Evolutionary conservation across 2,329 filamentous ascomycete species (phyloP).

Genomic region (Sporothrix humicola): DNA sequence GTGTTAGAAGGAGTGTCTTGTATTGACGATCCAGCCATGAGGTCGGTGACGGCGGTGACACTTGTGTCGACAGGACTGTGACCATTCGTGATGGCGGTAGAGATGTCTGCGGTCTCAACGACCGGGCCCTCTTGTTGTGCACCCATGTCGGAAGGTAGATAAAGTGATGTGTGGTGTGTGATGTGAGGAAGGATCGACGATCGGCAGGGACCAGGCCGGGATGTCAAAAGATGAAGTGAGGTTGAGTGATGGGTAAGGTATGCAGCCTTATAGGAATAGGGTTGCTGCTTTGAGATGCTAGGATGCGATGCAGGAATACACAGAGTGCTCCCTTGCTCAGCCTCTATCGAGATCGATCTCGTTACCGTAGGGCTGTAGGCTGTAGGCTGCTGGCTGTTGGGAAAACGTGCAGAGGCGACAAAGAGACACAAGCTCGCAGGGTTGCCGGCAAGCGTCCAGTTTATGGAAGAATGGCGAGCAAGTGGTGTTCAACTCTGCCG

Average conservation of each 20-base stretch:
- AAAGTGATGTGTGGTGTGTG: neutral
- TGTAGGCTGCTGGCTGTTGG: no score
- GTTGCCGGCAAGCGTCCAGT: neutral
- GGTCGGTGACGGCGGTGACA: neutral
- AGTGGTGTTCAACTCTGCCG: slow-evolving; percentile 21
- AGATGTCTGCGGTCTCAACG: neutral
- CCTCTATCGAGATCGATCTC: neutral
- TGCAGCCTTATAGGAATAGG: neutral
- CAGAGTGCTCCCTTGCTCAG: neutral
- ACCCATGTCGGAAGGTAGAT: slow-evolving; percentile 15
- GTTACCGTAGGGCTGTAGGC: neutral
- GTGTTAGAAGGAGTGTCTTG: neutral
- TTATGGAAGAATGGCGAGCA: neutral
- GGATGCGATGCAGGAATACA: neutral
- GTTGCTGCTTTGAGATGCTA: neutral
- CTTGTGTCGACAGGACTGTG: no score
- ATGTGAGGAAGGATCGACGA: slow-evolving; percentile 1
- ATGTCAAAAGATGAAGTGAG: no score
- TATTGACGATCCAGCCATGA: neutral
- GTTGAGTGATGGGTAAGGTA: neutral
- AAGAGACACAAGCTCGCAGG: neutral
- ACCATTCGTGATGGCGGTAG: neutral
- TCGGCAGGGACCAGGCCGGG: slow-evolving; percentile 11
- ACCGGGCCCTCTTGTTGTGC: slow-evolving; percentile 14
- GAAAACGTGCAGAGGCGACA: no score